These are phyloP conservation scores for Aphanomyces invadans DNA, from an alignment of 352 stramenopile species.

Conservation along the genomic window DNA sequence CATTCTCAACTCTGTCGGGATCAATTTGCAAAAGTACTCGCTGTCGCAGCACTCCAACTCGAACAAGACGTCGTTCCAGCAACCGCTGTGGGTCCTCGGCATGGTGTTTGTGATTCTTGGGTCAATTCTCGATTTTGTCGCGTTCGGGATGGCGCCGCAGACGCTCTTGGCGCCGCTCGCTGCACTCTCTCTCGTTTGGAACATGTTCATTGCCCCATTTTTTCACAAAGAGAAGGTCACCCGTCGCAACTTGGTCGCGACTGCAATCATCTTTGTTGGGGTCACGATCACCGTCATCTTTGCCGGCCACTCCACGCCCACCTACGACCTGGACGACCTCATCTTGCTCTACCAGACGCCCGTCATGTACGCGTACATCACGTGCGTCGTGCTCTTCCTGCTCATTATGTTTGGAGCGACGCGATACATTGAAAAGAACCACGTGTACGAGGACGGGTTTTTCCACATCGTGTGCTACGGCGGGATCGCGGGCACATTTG, in stretches of 20 bases:
- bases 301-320: conserved; percentile 72
- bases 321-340: conserved; percentile 82
- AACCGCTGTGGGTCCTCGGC: conserved; percentile 86
- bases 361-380: conserved; percentile 79
- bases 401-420: conserved; percentile 47
- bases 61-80: conserved; percentile 70
- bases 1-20: conserved; percentile 83
- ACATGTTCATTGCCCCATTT: conserved; percentile 85
- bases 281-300: conserved; percentile 87
- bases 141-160: conserved; percentile 87
- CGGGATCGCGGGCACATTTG: conserved; percentile 82
- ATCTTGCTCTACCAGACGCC: conserved; percentile 70
- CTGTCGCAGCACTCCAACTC: conserved; percentile 65
- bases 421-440: conserved; percentile 63
- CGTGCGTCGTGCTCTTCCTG: conserved; percentile 64
- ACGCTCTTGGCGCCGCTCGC: conserved; percentile 84
- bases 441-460: conserved; percentile 55
- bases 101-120: conserved; percentile 74
- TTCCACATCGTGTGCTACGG: conserved; percentile 85
- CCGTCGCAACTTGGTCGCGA: conserved; percentile 68
- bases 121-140: conserved; percentile 85
- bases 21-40: conserved; percentile 88
- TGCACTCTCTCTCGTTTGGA: conserved; percentile 85
- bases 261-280: conserved; percentile 81
- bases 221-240: conserved; percentile 88